Evolutionary conservation across 768 basidiomycete species (phyloP).

Genomic region (Phaeolepiota aurea): DNA sequence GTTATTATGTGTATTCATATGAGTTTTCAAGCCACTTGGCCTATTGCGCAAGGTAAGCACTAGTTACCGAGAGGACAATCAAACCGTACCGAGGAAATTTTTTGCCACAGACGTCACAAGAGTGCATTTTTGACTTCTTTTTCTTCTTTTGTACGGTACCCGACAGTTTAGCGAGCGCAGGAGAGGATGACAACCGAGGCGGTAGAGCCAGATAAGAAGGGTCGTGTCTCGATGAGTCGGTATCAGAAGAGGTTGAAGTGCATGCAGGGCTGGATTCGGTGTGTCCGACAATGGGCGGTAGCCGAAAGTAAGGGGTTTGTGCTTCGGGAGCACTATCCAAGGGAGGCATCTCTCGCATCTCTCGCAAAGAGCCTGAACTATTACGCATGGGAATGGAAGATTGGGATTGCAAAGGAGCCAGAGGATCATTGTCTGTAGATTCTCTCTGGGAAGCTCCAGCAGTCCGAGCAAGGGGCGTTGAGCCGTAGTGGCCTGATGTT

Average conservation of each 20-base stretch:
- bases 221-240: too few relatives aligned
- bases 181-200: neutral
- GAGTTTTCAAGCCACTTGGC: constrained; percentile 47
- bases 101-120: constrained; percentile 40
- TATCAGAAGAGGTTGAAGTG: too few relatives aligned
- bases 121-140: constrained; percentile 49
- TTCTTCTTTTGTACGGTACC: constrained; percentile 19
- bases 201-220: too few relatives aligned
- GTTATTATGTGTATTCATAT: constrained; percentile 52
- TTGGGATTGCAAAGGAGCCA: too few relatives aligned
- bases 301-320: too few relatives aligned
- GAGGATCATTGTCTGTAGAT: too few relatives aligned
- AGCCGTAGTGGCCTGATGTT: too few relatives aligned
- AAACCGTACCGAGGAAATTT: constrained; percentile 36
- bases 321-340: neutral
- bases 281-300: too few relatives aligned
- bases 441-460: too few relatives aligned
- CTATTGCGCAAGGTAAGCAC: constrained; percentile 14
- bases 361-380: neutral
- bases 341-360: neutral
- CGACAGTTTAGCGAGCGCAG: neutral
- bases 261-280: too few relatives aligned
- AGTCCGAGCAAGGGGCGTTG: too few relatives aligned
- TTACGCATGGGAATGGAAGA: neutral
- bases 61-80: neutral